Evolutionary conservation across 345 rosid genomes (phyloP), one percentile per base, ranked within the genome.

Genomic region (Sonneratia caseolaris): DNA sequence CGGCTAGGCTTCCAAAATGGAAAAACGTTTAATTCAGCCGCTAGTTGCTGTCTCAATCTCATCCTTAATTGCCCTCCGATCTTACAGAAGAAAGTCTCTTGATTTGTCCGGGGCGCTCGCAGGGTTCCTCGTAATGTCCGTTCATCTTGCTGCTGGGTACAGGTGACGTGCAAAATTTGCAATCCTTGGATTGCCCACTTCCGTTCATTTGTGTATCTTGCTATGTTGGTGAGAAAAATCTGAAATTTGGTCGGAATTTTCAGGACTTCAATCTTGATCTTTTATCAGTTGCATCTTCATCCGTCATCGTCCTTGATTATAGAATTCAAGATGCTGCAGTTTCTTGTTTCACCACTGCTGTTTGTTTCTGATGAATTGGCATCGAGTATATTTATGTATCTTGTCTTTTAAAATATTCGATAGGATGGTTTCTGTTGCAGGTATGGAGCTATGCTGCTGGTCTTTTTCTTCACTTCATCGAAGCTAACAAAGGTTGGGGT

Each of bases 401-500:
- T 59, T 24, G 15, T 59, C 64, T 59, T 59, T 48, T 2, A 13
- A 27, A 27, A 22, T 1, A 7, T 24, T 61, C 14, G 7, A 61
- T 7, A 19, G 65, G 61, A 19, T 32, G 4, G 18, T 27, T 62
- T 62, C 4, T 35, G 37, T 51, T 70, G 32, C 69, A 95, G 99
- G 84, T 95, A 83, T 72, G 99, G 99, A 75, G 97, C 86, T 64
- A 71, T 95, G 72, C 70, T 95, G 74, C 87, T 95, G 0, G 90
- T 77, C 0, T 95, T 95, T 88, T 95, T 90, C 74, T 80, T 95
- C 61, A 75, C 87, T 66, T 95, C 99, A 0, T 95, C 99, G 37
- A 91, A 85, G 89, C 91, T 91, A 64, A 95, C 99, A 12, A 91
- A 90, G 72, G 84, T 92, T 59, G 99, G 99, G 7, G 88, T 83